These are phyloP conservation scores for Hericium erinaceus DNA, from an alignment of 768 basidiomycete genomes.

Conservation along the genomic window DNA sequence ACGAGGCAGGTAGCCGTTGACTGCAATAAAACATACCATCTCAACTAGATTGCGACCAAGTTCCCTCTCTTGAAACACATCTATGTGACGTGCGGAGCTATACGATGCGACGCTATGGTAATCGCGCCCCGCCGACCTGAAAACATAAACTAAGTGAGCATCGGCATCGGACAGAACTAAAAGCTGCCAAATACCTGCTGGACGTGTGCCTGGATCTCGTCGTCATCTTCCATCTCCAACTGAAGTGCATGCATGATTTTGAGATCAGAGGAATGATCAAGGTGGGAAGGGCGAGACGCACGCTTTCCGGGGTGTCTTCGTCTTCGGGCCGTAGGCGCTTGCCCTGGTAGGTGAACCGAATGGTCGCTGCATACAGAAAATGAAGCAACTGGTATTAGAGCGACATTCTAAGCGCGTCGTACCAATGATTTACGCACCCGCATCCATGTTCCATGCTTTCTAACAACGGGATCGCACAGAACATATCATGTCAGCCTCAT, in stretches of 20 bases:
- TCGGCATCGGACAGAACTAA: neutral
- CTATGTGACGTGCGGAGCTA: too few species aligned
- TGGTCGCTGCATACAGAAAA: neutral
- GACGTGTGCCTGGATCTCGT: neutral
- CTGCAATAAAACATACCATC: too few species aligned
- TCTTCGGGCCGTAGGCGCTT: neutral
- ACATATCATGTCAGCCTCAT: too few species aligned
- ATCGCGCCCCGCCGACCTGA: too few species aligned
- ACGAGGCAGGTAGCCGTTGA: too few species aligned
- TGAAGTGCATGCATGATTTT: neutral
- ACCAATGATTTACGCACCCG: neutral
- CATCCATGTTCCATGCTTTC: neutral
- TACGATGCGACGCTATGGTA: too few species aligned
- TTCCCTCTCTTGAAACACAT: too few species aligned
- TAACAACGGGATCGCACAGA: neutral
- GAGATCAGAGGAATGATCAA: neutral
- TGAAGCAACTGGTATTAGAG: neutral
- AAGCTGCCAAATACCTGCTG: neutral
- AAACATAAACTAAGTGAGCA: neutral
- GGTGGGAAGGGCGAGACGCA: neutral
- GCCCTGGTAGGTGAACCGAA: neutral
- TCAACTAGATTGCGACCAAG: too few species aligned
- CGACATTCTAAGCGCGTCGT: neutral
- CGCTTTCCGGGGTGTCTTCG: slow-evolving; percentile 1
- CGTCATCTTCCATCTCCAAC: neutral